Evolutionary conservation across 352 stramenopile genomes (phyloP), one percentile per base, ranked within the genome.

Genomic region (Phytophthora europaea): DNA sequence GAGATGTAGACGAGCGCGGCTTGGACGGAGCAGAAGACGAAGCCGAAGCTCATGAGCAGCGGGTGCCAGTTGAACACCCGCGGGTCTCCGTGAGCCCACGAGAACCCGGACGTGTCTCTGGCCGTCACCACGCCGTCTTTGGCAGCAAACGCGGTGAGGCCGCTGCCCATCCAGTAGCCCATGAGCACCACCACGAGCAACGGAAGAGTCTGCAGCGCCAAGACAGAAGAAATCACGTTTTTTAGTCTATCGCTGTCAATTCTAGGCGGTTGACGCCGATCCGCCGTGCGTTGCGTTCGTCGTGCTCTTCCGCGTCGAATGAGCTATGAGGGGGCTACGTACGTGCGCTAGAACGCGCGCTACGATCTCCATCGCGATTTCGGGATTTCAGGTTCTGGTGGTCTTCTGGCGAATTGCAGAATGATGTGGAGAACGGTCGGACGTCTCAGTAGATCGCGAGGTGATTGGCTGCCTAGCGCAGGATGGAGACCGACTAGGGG

Each of bases 21-120:
- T 56, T 94, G 79, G 12, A 81, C 83, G 8, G 83, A 92, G 81
- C 85, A 95, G 38, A 96, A 89, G 53, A 96, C 73, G 38, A 97
- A 89, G 36, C 89, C 90, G 51, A 95, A 79, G 50, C 81, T 90
- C 90, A 96, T 96, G 79, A 97, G 80, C 56, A 94, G 57, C 54
- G 90, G 90, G 73, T 97, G 90, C 89, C 90, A 97, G 61, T 95
- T 95, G 75, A 97, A 97, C 53, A 97, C 88, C 28, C 69, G 76
- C 13, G 63, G 78, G 62, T 95, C 87, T 23, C 79, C 82, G 31
- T 80, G 67, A 40, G 54, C 78, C 85, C 87, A 95, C 16, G 87
- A 86, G 68, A 95, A 97, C 6, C 90, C 90, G 6, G 85, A 76
- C n/a, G 85, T 76, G 31, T 75, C 59, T 65, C 47, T 88, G 31